Percentiles rank a stretch among this genome's conserved stretches.
Evolutionary conservation across 2,329 filamentous ascomycete species (phyloP).

Genomic region (Cladosporium halotolerans): DNA sequence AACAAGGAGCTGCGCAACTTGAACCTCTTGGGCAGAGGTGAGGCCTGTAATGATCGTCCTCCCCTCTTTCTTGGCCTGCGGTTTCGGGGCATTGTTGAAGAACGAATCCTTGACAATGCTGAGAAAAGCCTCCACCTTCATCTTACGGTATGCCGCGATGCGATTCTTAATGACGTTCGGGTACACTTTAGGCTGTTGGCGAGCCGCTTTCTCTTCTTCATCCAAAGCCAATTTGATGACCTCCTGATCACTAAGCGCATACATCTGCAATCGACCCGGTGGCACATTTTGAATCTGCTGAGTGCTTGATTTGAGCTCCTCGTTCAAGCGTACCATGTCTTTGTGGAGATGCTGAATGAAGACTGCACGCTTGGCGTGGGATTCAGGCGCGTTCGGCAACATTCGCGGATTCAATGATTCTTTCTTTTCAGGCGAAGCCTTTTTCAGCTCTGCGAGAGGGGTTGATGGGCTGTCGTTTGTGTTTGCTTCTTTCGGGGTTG

Average conservation of each 20-base stretch:
- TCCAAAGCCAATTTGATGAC: slow-evolving; percentile 65
- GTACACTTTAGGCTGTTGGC: slow-evolving; percentile 65
- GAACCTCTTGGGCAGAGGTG: slow-evolving; percentile 59
- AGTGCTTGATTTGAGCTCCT: slow-evolving; percentile 49
- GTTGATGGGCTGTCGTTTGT: background rate
- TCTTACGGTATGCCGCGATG: slow-evolving; percentile 69
- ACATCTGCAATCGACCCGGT: slow-evolving; percentile 30
- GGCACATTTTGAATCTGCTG: slow-evolving; percentile 28
- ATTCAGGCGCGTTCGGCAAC: slow-evolving; percentile 46
- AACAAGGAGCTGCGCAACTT: slow-evolving; percentile 38
- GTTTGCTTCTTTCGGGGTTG: slow-evolving; percentile 4
- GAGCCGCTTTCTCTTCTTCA: slow-evolving; percentile 70
- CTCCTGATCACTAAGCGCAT: slow-evolving; percentile 58
- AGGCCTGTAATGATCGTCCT: slow-evolving; percentile 62
- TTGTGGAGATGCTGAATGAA: slow-evolving; percentile 57
- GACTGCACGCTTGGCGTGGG: slow-evolving; percentile 28
- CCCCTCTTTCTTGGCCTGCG: slow-evolving; percentile 17
- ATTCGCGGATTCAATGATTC: slow-evolving; percentile 58
- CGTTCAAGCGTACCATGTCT: slow-evolving; percentile 62
- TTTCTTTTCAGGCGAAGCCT: slow-evolving; percentile 9
- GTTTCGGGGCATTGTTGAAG: slow-evolving; percentile 22
- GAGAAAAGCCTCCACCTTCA: slow-evolving; percentile 66
- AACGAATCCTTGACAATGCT: slow-evolving; percentile 22
- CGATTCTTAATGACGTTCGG: slow-evolving; percentile 76
- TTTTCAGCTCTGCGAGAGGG: background rate